Evolutionary conservation across 208 protist species (phyloP), one percentile per base, ranked within the genome.

Genomic region (Leishmania tarentolae): DNA sequence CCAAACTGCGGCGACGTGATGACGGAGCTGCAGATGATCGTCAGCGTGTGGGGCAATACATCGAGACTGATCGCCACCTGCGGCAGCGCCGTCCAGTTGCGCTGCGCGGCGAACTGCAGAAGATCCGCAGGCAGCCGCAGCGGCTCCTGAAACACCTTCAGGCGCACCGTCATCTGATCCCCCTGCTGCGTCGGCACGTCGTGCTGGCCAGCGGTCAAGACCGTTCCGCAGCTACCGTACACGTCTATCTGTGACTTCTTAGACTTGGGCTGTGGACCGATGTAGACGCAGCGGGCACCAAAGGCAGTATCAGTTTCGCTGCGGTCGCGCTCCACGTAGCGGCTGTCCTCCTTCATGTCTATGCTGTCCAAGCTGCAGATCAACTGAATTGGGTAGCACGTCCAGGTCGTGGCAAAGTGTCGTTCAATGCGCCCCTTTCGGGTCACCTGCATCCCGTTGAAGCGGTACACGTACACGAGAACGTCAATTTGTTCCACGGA

Each of bases 381-480:
- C 52, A 98, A 89, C 59, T 85, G 86, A 13, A 95, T 73, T 6
- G 95, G 91, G 85, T 96, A 97, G 85, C 93, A 94, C 59, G 87
- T 94, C 83, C 94, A 91, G 52, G 87, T 94, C 24, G 85, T 87
- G 46, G 89, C 80, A 83, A 96, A 97, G 80, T 90, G 90, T 3
- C 90, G 91, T 42, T 90, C 84, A 31, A 96, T 83, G 63, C 78
- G 86, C 56, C 92, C 91, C 21, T 90, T 83, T 53, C 85, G 82
- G 9, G 84, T 89, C 69, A 95, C 70, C 50, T 84, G 84, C 92
- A 97, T 95, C 37, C 92, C 91, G 50, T 84, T 88, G 81, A 97
- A 94, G 80, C 91, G 88, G 79, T 96, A 91, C 75, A 98, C 94
- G 83, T 95, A 93, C 42, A 97, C 88, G 44, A 98, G 87, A 8